phyloP scores from a whole-genome alignment of 2,329 filamentous ascomycete genomes.

The Blastomyces gilchristii region DNA sequence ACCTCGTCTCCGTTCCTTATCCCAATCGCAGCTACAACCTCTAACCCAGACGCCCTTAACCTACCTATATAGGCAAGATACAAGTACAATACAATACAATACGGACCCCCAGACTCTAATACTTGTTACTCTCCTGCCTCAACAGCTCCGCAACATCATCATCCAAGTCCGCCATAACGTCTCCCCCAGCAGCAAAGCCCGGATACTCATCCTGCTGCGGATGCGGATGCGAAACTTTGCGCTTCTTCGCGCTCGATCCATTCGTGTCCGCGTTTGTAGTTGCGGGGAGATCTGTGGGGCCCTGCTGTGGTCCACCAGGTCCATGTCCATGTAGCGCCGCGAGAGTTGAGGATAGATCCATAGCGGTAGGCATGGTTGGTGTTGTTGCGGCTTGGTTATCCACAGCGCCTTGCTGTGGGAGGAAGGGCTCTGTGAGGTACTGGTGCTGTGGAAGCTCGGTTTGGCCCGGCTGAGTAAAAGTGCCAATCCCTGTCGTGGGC shows the following conservation, averaged over 20 bases:
- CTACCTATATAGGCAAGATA: not conserved
- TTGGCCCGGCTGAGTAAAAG: not conserved
- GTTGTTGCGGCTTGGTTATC: conserved; percentile 17
- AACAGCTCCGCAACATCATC: conserved; percentile 52
- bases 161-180: conserved; percentile 49
- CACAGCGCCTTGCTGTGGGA: conserved; percentile 1
- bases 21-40: no score
- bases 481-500: not conserved
- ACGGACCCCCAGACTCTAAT: conserved; percentile 1
- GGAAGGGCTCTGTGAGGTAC: conserved; percentile 1
- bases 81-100: not conserved
- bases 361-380: conserved; percentile 17
- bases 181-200: conserved; percentile 43
- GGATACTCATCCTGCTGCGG: conserved; percentile 26
- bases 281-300: conserved; percentile 15
- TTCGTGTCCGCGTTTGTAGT: conserved; percentile 8
- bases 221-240: conserved; percentile 37
- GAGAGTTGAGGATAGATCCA: conserved; percentile 16
- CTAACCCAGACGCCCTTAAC: no score
- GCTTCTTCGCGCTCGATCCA: conserved; percentile 35
- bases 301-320: conserved; percentile 16
- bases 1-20: not conserved
- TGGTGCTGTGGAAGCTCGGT: conserved; percentile 15
- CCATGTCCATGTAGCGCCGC: conserved; percentile 11
- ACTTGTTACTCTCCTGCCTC: conserved; percentile 34